phyloP scores from a whole-genome alignment of 345 rosid genomes.

The Acer saccharum region DNA sequence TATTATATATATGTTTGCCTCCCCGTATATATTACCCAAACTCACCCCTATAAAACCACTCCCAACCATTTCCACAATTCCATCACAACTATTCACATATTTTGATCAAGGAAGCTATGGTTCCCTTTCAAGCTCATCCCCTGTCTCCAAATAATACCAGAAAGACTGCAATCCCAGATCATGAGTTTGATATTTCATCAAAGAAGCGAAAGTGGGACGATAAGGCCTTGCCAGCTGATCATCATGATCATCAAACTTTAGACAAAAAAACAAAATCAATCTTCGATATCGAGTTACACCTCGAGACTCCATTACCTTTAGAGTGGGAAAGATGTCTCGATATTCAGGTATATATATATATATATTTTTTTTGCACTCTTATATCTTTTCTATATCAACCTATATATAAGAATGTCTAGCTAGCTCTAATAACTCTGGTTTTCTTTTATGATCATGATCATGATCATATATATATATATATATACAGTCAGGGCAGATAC shows the following conservation, averaged over 20 bases:
- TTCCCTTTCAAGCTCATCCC: conserved; percentile 42
- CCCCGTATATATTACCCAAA: conserved; percentile 2
- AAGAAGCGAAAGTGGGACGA: conserved; percentile 61
- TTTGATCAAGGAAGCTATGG: conserved; percentile 29
- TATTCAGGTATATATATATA: conserved; percentile 53
- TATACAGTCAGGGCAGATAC: conserved; percentile 65
- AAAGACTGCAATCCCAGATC: conserved; percentile 4
- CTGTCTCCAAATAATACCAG: conserved; percentile 36
- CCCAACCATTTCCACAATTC: conserved; percentile 23
- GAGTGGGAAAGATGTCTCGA: conserved; percentile 66
- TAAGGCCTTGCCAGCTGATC: conserved; percentile 15
- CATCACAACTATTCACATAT: conserved; percentile 14
- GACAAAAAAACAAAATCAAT: conserved; percentile 33
- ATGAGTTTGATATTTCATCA: conserved; percentile 34
- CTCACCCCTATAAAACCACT: conserved; percentile 40
- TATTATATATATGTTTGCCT: conserved; percentile 16
- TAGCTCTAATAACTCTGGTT: too few species aligned
- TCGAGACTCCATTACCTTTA: conserved; percentile 48
- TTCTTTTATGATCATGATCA: neutral
- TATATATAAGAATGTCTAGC: neutral
- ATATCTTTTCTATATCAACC: too few species aligned
- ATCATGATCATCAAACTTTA: conserved; percentile 25
- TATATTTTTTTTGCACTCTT: neutral
- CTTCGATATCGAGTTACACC: conserved; percentile 49
- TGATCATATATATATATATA: neutral